phyloP scores from a whole-genome alignment of 2,329 filamentous ascomycete species.

The Xylariaceae sp. region DNA sequence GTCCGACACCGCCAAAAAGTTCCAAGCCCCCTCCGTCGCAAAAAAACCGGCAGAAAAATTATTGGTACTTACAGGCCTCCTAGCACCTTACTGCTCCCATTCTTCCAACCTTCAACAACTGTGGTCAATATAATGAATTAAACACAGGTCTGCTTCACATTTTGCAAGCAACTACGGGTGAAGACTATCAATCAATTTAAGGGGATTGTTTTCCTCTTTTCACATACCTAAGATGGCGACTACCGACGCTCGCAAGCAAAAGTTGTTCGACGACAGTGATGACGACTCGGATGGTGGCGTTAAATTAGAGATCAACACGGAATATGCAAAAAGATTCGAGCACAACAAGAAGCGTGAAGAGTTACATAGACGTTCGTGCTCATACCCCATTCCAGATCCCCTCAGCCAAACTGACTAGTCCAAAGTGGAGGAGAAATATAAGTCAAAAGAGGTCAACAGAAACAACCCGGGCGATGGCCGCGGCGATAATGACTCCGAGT shows the following conservation, averaged over 20 bases:
- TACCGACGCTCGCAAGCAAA: constrained; percentile 44
- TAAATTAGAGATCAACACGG: constrained; percentile 81
- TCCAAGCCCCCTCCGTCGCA: constrained; percentile 16
- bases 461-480: constrained; percentile 48
- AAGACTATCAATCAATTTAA: background rate
- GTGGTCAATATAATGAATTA: background rate
- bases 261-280: constrained; percentile 59
- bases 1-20: constrained; percentile 30
- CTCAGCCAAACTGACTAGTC: constrained; percentile 14
- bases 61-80: no score
- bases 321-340: constrained; percentile 87
- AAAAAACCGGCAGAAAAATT: constrained; percentile 24
- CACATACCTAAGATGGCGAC: constrained; percentile 34
- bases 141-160: background rate
- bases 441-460: constrained; percentile 47
- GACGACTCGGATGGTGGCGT: constrained; percentile 50
- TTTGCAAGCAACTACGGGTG: background rate
- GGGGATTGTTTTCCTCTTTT: background rate
- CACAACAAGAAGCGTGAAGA: constrained; percentile 98
- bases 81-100: constrained; percentile 1
- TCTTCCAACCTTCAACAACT: background rate
- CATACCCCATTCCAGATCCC: background rate
- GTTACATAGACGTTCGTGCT: constrained; percentile 63
- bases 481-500: constrained; percentile 68
- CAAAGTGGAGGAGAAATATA: constrained; percentile 85